Base-by-base conservation (phyloP, 2,329 filamentous ascomycete species). In the Colletotrichum trifolii region DNA sequence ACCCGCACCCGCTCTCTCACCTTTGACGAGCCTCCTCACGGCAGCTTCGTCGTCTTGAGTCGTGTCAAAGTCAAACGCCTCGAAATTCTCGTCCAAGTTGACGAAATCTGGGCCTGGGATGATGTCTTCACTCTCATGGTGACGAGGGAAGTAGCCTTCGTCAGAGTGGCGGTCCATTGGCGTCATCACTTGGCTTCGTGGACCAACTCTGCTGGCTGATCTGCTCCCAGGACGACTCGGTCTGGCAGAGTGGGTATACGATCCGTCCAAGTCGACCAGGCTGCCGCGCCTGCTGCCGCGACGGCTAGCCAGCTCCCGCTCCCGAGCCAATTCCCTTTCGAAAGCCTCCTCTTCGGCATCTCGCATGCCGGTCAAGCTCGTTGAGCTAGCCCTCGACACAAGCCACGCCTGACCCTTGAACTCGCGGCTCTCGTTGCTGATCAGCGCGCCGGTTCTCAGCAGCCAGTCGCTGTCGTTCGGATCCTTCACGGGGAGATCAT, bases 321-420 rank as follows among this genome's bases (percentile, higher is more conserved):
- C 83, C 43, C 81, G 79, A 11, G 80, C 82, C 25, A 85, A 75
- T 72, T 86, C 82, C 49, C 78, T 76, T 70, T 87, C 83, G 64
- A 85, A 80, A 10, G 79, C 82, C 65, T 84, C 83, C 43, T 87
- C 84, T 4, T 86, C 85, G 4, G 79, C 78, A 39, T 86, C 82
- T 8, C 77, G 79, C 72, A 83, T 75, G 33, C 81, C 85, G 1
- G 82, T 77, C 15, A 91, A 80, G 71, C 85, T 89, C 8, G 87
- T 91, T 2, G 88, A 89, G 73, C 87, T 89, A 59, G 85, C 86
- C 50, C 87, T 82, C 33, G 87, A 87, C n/a, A 86, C 80, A 17
- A 92, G 83, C 89, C 89, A 92, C 12, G 85, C 79, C 75, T 91
- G 89, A 12, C 89, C 89, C 75, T 91, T 91, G 71, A 81, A 88